Evolutionary conservation across 2,329 filamentous ascomycete species (phyloP).

Genomic region (Epichloe sibirici): DNA sequence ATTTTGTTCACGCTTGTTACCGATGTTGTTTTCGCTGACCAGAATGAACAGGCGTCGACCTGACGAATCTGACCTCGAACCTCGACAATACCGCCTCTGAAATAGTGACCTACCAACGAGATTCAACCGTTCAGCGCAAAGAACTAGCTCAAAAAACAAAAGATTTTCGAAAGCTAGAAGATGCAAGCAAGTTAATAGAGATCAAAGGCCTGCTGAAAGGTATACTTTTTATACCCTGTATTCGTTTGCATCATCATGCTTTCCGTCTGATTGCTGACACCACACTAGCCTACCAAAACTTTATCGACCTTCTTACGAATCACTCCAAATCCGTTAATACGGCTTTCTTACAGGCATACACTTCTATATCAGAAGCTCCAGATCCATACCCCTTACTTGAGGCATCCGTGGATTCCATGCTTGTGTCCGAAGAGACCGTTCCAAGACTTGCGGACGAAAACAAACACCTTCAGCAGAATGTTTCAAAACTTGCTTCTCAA

Average conservation of each 20-base stretch:
- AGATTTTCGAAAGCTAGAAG: constrained; percentile 89
- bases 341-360: constrained; percentile 86
- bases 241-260: neutral
- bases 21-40: neutral
- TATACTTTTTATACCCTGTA: constrained; percentile 19
- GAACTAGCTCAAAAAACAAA: constrained; percentile 99
- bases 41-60: constrained; percentile 58
- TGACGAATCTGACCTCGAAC: constrained; percentile 69
- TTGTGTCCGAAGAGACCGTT: constrained; percentile 82
- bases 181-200: constrained; percentile 73
- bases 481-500: constrained; percentile 63
- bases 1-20: neutral
- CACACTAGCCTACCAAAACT: constrained; percentile 78
- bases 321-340: constrained; percentile 92
- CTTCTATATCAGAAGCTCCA: constrained; percentile 84
- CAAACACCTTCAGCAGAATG: constrained; percentile 67
- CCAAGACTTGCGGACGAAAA: constrained; percentile 87
- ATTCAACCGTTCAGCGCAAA: constrained; percentile 91
- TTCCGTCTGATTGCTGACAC: constrained; percentile 9
- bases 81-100: constrained; percentile 93
- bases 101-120: constrained; percentile 83
- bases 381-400: constrained; percentile 95
- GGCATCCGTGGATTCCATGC: constrained; percentile 87
- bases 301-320: constrained; percentile 91
- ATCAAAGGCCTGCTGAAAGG: constrained; percentile 84